phyloP scores from a whole-genome alignment of 2,329 filamentous ascomycete genomes.

The Ilyonectria mors-panacis region DNA sequence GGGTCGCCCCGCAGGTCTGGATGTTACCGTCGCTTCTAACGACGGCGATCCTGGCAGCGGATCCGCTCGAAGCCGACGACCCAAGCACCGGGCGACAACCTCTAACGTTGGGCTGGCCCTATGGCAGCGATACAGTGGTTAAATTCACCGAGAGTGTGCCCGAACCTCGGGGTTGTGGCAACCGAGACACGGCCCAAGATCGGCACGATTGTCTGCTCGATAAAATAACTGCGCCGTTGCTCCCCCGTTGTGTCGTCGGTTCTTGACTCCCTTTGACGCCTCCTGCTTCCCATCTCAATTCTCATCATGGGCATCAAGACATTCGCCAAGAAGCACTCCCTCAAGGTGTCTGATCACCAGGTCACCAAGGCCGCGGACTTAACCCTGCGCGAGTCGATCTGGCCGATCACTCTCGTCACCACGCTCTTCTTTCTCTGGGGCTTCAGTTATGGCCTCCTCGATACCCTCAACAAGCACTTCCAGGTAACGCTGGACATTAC shows the following conservation, averaged over 20 bases:
- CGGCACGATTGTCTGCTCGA: not conserved
- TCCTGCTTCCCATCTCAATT: not conserved
- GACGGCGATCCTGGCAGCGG: constrained; percentile 12
- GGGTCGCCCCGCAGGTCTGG: constrained; percentile 25
- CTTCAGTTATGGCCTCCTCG: constrained; percentile 62
- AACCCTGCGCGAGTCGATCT: constrained; percentile 76
- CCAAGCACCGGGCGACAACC: not conserved
- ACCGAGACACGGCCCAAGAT: constrained; percentile 17
- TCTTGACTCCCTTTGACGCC: not conserved
- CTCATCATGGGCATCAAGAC: constrained; percentile 59
- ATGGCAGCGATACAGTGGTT: not conserved
- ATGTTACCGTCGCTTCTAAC: constrained; percentile 27
- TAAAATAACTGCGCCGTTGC: constrained; percentile 22
- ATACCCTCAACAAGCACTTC: constrained; percentile 67
- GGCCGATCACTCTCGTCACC: constrained; percentile 72
- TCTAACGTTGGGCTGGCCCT: not conserved
- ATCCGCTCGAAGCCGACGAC: constrained; percentile 17
- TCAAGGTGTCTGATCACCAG: constrained; percentile 59
- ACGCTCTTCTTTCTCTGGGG: constrained; percentile 64
- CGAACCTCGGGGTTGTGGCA: constrained; percentile 35
- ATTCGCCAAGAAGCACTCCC: constrained; percentile 62
- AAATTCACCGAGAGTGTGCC: constrained; percentile 36
- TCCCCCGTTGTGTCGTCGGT: not conserved
- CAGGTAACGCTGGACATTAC: constrained; percentile 62
- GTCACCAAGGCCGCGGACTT: constrained; percentile 67